Base-by-base conservation (phyloP, 164 flowering plant genomes). In the Platanus orientalis region DNA sequence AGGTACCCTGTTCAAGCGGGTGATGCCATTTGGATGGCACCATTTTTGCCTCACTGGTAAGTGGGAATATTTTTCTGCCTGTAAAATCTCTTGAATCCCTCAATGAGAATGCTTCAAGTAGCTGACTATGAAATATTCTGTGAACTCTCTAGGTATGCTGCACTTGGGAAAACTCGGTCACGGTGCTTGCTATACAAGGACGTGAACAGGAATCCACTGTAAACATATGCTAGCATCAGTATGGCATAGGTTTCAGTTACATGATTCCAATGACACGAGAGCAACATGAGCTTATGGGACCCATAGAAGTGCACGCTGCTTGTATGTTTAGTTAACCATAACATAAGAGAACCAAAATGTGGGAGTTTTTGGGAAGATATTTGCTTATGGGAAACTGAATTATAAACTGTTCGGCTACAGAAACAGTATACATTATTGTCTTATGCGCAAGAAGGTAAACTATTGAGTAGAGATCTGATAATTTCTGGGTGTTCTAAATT, bases 1-100 rank as follows among this genome's bases (percentile, higher is more conserved):
- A 45, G 49, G 49, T 45, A 45, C 49, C 49, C 49, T 45, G 49
- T 45, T 13, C 49, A 45, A 45, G n/a, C 49, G 19, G 49, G 96
- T 14, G 97, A 94, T 77, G 85, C 71, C 14, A 92, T 95, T 63
- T 95, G 99, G 99, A 95, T 95, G 99, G 97, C 97, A 23, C 99
- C 99, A 45, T 95, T 95, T 76, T 96, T 95, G 64, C 99, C 97
- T 44, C 99, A 91, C 57, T 92, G 99, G 99, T 94, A 66, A 72
- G 88, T n/a, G 14, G 60, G 6, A 45, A 2, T 45, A 45, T 45
- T 16, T 45, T 45, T 13, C 20, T n/a, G 16, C 5, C 49, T 54
- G 24, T 40, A 29, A 27, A 21, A 3, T 51, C 21, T 39, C 48
- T 54, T 63, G 48, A 51, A 10, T 7, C 10, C 17, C 56, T 11